These are phyloP conservation scores for Lactifluus pinguis DNA, from an alignment of 768 basidiomycete genomes.

Conservation along the genomic window DNA sequence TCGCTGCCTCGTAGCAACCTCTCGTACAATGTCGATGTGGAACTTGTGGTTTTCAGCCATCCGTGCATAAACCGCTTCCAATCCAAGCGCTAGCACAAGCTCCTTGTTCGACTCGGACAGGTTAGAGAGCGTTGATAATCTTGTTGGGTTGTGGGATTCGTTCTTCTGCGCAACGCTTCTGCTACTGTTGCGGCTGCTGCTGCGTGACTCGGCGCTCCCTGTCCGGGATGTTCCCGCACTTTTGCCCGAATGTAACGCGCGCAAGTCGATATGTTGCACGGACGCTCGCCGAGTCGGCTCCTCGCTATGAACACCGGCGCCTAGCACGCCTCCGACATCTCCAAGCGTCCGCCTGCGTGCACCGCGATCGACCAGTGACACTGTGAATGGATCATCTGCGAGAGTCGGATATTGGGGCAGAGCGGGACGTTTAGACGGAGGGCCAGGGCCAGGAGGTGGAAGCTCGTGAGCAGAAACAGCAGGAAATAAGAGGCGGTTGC, in stretches of 20 bases:
- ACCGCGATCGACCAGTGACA: background rate
- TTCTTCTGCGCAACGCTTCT: background rate
- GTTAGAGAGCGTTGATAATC: constrained; percentile 4
- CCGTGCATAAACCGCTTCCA: constrained; percentile 27
- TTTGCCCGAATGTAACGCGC: background rate
- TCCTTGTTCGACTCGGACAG: constrained; percentile 18
- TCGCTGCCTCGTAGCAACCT: constrained; percentile 28
- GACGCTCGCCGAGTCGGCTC: background rate
- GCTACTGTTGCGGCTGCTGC: constrained; percentile 5
- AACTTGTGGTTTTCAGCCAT: constrained; percentile 42
- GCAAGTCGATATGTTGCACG: constrained; percentile 12
- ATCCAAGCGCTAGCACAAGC: constrained; percentile 24
- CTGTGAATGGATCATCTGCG: background rate
- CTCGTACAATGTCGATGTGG: constrained; percentile 32
- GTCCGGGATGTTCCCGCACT: background rate
- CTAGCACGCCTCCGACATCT: background rate
- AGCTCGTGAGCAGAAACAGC: background rate
- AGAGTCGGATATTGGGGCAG: background rate
- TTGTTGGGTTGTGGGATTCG: background rate
- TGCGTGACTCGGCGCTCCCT: background rate
- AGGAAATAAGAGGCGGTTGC: constrained; percentile 6
- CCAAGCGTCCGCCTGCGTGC: background rate
- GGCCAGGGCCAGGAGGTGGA: background rate
- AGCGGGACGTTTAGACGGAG: constrained; percentile 1
- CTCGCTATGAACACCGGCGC: background rate